Evolutionary conservation across 23 red algal genomes (phyloP).

Genomic region (Gracilaria gracilis): DNA sequence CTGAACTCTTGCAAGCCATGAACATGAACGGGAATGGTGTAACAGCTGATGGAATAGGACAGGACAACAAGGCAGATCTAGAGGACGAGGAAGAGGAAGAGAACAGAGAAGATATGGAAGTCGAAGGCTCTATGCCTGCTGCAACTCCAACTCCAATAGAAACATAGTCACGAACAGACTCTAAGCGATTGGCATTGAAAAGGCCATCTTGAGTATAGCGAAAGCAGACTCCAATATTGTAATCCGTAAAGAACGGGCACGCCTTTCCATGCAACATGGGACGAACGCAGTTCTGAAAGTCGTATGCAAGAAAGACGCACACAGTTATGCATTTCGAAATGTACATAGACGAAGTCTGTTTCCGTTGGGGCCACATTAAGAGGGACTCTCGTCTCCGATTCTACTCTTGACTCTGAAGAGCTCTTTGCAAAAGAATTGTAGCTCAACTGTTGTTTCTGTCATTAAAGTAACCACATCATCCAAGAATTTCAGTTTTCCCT

Average conservation of each 20-base stretch:
- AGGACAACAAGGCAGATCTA: slow-evolving; percentile 30
- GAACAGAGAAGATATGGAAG: neutral
- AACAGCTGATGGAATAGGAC: slow-evolving; percentile 13
- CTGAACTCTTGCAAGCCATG: slow-evolving; percentile 75
- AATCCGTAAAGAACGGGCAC: neutral
- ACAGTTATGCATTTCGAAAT: neutral
- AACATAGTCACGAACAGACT: slow-evolving; percentile 18
- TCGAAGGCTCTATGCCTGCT: neutral
- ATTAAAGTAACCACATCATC: slow-evolving; percentile 27
- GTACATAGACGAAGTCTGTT: slow-evolving; percentile 23
- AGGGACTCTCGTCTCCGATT: neutral
- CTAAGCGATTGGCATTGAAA: neutral
- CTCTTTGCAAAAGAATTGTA: slow-evolving; percentile 10
- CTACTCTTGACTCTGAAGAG: slow-evolving; percentile 20
- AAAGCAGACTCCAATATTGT: neutral
- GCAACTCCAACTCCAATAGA: slow-evolving; percentile 21
- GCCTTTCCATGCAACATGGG: neutral
- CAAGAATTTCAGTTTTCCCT: slow-evolving; percentile 4
- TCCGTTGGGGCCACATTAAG: neutral
- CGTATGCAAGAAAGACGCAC: neutral
- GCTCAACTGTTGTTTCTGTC: slow-evolving; percentile 43
- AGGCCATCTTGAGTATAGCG: neutral
- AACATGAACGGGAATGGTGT: slow-evolving; percentile 73
- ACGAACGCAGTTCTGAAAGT: neutral
- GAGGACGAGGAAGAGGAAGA: neutral